Evolutionary conservation across 768 basidiomycete species (phyloP), one percentile per base, ranked within the genome.

Genomic region (Hemileccinum impolitum): DNA sequence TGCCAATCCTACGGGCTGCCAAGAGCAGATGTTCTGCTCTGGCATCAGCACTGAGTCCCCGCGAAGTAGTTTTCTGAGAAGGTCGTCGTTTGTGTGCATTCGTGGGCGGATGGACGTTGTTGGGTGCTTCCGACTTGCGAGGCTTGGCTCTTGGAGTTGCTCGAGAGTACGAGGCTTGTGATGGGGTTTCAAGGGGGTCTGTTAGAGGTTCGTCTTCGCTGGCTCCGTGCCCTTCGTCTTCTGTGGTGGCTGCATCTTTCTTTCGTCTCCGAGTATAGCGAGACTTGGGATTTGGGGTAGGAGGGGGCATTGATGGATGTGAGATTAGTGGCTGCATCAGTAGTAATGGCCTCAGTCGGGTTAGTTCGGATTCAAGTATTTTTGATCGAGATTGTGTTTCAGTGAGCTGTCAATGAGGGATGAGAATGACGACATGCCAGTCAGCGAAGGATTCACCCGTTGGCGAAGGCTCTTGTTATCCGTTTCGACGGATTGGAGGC

Each of bases 1-100:
- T 76, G 4, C 87, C 87, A 4, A 88, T 73, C 45, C 71, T 81
- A n/a, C 85, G 78, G 9, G 85, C 82, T 3, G 87, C 87, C 12
- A 86, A 69, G 2, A 90, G 72, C 11, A 89, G 68, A 56, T 86
- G 86, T 56, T 90, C 87, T 0, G 76, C 73, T 39, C 84, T 77
- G 4, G 87, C 88, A 52, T 90, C 88, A 2, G 83, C 69, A 52
- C 75, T 63, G 38, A 77, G 50, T 35, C 77, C 62, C 31, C 58
- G 58, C 5, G 62, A 62, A 1, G 58, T 6, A 37, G 44, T 39
- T 50, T 67, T 62, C 45, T 67, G 66, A 28, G 61, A 58, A 25
- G 48, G 41, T 43, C 63, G 62, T 49, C 64, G 61, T 56, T 60
- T 61, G 36, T 61, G 56, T 21, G 46, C 35, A 31, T 49, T 53